Evolutionary conservation across 2,329 filamentous ascomycete genomes (phyloP).

Genomic region (Sporothrix variecibatus): DNA sequence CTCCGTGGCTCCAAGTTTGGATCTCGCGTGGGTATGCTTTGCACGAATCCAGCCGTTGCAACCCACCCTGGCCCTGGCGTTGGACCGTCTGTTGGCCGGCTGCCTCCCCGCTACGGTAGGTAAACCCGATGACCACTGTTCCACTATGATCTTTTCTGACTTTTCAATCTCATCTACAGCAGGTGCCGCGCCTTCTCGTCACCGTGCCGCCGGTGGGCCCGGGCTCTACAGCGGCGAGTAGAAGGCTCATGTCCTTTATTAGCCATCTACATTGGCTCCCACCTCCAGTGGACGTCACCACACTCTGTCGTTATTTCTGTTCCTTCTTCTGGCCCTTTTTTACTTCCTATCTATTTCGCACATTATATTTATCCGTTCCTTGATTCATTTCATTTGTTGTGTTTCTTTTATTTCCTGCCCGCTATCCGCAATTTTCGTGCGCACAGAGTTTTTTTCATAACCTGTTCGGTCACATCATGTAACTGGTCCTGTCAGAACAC

Average conservation of each 20-base stretch:
- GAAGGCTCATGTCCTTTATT: not conserved
- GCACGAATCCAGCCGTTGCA: constrained; percentile 87
- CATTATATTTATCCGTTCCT: not conserved
- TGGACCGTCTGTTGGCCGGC: constrained; percentile 64
- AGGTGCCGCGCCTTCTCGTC: constrained; percentile 23
- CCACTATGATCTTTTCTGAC: not conserved
- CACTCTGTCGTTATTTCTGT: not conserved
- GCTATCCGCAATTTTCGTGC: constrained; percentile 19
- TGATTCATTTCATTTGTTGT: not conserved
- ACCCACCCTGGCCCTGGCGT: constrained; percentile 86
- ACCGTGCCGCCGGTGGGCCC: constrained; percentile 18
- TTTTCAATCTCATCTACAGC: not conserved
- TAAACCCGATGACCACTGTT: constrained; percentile 51
- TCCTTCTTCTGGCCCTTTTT: not conserved
- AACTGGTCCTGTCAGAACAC: constrained; percentile 39
- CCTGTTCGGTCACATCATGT: constrained; percentile 39
- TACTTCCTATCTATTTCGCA: constrained; percentile 2
- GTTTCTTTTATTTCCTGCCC: constrained; percentile 14
- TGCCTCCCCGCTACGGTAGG: constrained; percentile 60
- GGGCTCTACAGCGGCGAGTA: constrained; percentile 24
- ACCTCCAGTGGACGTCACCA: not conserved
- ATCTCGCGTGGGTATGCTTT: constrained; percentile 97
- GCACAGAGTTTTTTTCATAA: constrained; percentile 33
- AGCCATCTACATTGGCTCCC: constrained; percentile 2
- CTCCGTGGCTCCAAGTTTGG: constrained; percentile 97